Evolutionary conservation across 2,329 filamentous ascomycete species (phyloP).

Genomic region (Bipolaris victoriae): DNA sequence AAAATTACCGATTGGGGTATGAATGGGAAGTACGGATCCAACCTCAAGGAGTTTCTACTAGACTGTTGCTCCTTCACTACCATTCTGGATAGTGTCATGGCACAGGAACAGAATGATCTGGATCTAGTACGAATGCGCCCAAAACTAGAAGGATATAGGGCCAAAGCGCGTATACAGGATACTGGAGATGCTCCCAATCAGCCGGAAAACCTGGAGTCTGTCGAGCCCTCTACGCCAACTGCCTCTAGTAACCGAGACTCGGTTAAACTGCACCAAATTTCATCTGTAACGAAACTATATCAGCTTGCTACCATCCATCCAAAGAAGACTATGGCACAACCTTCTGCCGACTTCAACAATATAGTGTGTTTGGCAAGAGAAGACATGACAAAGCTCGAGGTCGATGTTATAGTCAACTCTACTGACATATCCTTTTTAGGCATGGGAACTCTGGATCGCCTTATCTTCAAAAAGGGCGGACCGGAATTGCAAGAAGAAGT

Average conservation of each 20-base stretch:
- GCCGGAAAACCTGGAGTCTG: slow-evolving; percentile 36
- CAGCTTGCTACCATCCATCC: slow-evolving; percentile 31
- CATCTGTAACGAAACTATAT: slow-evolving; percentile 37
- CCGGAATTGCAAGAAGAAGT: slow-evolving; percentile 30
- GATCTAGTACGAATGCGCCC: slow-evolving; percentile 30
- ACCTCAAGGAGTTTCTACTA: slow-evolving; percentile 26
- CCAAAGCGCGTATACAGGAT: slow-evolving; percentile 24
- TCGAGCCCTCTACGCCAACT: slow-evolving; percentile 29
- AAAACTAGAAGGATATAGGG: slow-evolving; percentile 27
- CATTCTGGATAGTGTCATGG: slow-evolving; percentile 27
- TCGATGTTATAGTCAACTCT: slow-evolving; percentile 44
- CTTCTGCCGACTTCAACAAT: slow-evolving; percentile 34
- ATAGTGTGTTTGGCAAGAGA: slow-evolving; percentile 38
- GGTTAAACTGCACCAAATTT: slow-evolving; percentile 35
- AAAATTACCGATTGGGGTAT: slow-evolving; percentile 33
- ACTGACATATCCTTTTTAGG: slow-evolving; percentile 36
- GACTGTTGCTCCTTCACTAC: slow-evolving; percentile 34
- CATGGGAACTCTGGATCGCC: slow-evolving; percentile 39
- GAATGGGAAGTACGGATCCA: slow-evolving; percentile 20
- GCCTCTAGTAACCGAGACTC: slow-evolving; percentile 16
- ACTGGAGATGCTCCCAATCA: slow-evolving; percentile 22
- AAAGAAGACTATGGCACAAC: slow-evolving; percentile 30
- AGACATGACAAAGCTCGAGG: slow-evolving; percentile 44
- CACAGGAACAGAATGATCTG: slow-evolving; percentile 15
- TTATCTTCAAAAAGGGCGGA: slow-evolving; percentile 41